phyloP scores from a whole-genome alignment of 495 filamentous ascomycete genomes.

The Aspergillus indologenus region DNA sequence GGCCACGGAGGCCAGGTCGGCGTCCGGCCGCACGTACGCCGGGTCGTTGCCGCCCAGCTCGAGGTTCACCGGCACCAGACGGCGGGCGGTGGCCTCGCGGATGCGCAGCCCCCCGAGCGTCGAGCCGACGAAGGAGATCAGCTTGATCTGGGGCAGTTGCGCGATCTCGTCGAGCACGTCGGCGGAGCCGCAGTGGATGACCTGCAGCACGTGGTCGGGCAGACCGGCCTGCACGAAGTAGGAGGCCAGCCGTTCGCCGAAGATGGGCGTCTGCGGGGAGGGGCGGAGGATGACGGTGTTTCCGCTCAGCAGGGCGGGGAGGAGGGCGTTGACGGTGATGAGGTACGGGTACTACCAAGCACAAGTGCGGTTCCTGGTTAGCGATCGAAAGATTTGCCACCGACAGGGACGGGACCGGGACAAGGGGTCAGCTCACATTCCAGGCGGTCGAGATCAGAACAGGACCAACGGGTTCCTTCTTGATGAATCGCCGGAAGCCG shows the following conservation, averaged over 20 bases:
- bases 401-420: slow-evolving; percentile 6
- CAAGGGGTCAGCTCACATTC: slow-evolving; percentile 65
- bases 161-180: slow-evolving; percentile 72
- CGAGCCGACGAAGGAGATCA: slow-evolving; percentile 90
- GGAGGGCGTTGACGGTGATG: slow-evolving; percentile 83
- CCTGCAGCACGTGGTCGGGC: slow-evolving; percentile 76
- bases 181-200: slow-evolving; percentile 78
- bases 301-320: slow-evolving; percentile 83
- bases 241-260: slow-evolving; percentile 75
- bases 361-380: background rate
- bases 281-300: slow-evolving; percentile 90
- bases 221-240: slow-evolving; percentile 79
- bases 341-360: slow-evolving; percentile 79
- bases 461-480: slow-evolving; percentile 79
- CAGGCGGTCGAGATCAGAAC: slow-evolving; percentile 87
- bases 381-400: slow-evolving; percentile 4
- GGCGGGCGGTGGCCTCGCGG: slow-evolving; percentile 73
- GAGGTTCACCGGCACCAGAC: slow-evolving; percentile 78
- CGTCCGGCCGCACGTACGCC: slow-evolving; percentile 82
- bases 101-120: slow-evolving; percentile 80
- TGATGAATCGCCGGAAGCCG: slow-evolving; percentile 85
- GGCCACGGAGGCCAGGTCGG: slow-evolving; percentile 83
- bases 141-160: slow-evolving; percentile 65
- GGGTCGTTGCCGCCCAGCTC: slow-evolving; percentile 95
- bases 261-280: slow-evolving; percentile 87